A percentile compares a stretch with the other conserved stretches of the same genome.
These are phyloP conservation scores for Lojkania enalia DNA, from an alignment of 2,329 filamentous ascomycete genomes.

Conservation along the genomic window DNA sequence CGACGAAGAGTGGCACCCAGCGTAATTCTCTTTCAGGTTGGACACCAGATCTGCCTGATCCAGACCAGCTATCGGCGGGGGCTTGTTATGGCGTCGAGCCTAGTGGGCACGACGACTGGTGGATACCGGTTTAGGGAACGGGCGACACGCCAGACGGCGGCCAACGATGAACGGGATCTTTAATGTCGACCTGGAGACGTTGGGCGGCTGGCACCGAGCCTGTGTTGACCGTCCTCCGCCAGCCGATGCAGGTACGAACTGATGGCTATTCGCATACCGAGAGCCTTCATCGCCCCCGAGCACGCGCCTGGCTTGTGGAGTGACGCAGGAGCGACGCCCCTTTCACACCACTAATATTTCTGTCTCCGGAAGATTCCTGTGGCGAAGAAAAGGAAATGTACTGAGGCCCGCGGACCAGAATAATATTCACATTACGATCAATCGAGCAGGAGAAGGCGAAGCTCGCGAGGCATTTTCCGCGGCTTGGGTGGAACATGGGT, in stretches of 20 bases:
- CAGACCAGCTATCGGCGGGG: conserved; percentile 29
- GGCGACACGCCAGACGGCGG: conserved; percentile 23
- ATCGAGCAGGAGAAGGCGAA: conserved; percentile 8
- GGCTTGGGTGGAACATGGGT: conserved; percentile 14
- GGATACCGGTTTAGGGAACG: conserved; percentile 30
- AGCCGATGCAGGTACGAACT: conserved; percentile 38
- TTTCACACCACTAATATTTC: conserved; percentile 3
- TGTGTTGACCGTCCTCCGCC: conserved; percentile 19
- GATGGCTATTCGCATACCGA: conserved; percentile 12
- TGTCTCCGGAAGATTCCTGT: conserved; percentile 15
- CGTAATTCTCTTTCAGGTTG: too few relatives aligned
- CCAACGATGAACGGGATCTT: conserved; percentile 34
- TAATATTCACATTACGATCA: conserved; percentile 1
- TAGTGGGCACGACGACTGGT: conserved; percentile 36
- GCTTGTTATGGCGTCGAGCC: conserved; percentile 38
- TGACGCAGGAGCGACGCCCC: conserved; percentile 6
- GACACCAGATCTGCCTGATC: conserved; percentile 35
- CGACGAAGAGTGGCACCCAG: too few relatives aligned
- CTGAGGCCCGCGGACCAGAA: conserved; percentile 2
- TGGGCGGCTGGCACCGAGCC: conserved; percentile 34
- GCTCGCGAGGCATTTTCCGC: conserved; percentile 15
- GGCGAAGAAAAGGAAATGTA: conserved; percentile 5
- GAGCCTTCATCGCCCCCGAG: conserved; percentile 8
- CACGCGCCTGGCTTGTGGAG: conserved; percentile 5
- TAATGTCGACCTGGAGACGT: conserved; percentile 25